These are phyloP conservation scores for Thalia dealbata DNA, from an alignment of 176 grass and related monocot species.

Conservation along the genomic window DNA sequence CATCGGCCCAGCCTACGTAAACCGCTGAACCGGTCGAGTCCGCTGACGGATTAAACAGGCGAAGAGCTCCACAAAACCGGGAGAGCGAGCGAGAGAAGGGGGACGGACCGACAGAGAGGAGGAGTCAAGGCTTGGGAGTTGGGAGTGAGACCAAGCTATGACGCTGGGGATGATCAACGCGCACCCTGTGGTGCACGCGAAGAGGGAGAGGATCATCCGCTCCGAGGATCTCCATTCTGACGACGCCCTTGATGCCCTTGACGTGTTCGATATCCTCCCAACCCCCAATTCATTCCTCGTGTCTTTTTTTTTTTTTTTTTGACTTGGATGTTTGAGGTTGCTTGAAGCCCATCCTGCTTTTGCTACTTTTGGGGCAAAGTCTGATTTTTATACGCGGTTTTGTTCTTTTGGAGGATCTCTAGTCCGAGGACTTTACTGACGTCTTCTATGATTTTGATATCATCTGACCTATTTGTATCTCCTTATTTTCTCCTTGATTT, in stretches of 20 bases:
- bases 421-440: constrained; percentile 41
- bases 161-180: constrained; percentile 97
- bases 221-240: constrained; percentile 33
- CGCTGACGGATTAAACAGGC: neutral
- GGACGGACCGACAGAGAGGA: too few relatives aligned
- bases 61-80: neutral
- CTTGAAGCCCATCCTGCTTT: too few relatives aligned
- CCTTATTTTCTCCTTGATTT: neutral
- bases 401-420: constrained; percentile 22
- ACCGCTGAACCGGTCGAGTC: neutral
- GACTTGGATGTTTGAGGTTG: neutral
- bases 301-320: too few relatives aligned
- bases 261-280: constrained; percentile 51
- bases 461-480: neutral
- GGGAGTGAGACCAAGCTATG: constrained; percentile 26
- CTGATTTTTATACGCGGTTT: too few relatives aligned
- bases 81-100: neutral
- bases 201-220: constrained; percentile 44
- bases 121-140: neutral
- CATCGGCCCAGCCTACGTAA: too few relatives aligned
- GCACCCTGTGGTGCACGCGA: constrained; percentile 84
- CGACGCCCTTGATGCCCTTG: constrained; percentile 59
- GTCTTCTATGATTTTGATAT: constrained; percentile 72
- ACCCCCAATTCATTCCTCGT: neutral
- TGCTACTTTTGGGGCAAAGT: too few relatives aligned